Evolutionary conservation across 2,329 filamentous ascomycete species (phyloP).

Genomic region (Colletotrichum trifolii): DNA sequence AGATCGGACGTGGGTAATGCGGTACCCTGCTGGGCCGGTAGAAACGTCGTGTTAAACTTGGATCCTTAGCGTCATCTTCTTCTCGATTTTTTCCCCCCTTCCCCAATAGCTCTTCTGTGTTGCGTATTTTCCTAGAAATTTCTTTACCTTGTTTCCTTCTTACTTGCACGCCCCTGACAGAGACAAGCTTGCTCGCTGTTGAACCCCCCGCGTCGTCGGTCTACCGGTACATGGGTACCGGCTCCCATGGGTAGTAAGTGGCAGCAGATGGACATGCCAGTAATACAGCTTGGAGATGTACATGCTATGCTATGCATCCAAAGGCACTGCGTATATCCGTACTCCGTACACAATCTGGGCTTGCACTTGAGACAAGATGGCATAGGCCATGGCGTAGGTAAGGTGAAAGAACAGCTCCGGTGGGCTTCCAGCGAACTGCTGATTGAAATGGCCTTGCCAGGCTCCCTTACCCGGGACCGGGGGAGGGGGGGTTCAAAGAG

Average conservation of each 20-base stretch:
- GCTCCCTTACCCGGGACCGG: slow-evolving; percentile 31
- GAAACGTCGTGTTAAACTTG: slow-evolving; percentile 37
- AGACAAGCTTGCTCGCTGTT: slow-evolving; percentile 12
- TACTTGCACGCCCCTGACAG: slow-evolving; percentile 16
- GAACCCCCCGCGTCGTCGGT: slow-evolving; percentile 29
- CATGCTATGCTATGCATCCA: no score
- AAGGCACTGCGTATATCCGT: no score
- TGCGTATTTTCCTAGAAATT: slow-evolving; percentile 18
- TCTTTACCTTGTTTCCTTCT: slow-evolving; percentile 12
- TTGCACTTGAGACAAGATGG: slow-evolving; percentile 32
- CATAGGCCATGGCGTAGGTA: slow-evolving; percentile 26
- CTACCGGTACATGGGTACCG: slow-evolving; percentile 31
- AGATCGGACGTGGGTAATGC: slow-evolving; percentile 34
- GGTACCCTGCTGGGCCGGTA: slow-evolving; percentile 26
- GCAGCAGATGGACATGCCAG: slow-evolving; percentile 15
- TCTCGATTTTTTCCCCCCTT: slow-evolving; percentile 6
- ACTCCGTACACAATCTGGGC: slow-evolving; percentile 14
- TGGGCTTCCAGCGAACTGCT: slow-evolving; percentile 23
- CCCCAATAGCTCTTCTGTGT: no score
- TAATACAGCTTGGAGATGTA: slow-evolving; percentile 11
- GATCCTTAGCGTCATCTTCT: slow-evolving; percentile 26
- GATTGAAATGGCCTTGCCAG: slow-evolving; percentile 29
- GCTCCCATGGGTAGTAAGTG: slow-evolving; percentile 14
- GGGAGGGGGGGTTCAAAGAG: slow-evolving; percentile 23
- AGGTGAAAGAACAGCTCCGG: slow-evolving; percentile 28